Conservation (phyloP, 805 yeast genomes). For the Kuraishia borneana region DNA sequence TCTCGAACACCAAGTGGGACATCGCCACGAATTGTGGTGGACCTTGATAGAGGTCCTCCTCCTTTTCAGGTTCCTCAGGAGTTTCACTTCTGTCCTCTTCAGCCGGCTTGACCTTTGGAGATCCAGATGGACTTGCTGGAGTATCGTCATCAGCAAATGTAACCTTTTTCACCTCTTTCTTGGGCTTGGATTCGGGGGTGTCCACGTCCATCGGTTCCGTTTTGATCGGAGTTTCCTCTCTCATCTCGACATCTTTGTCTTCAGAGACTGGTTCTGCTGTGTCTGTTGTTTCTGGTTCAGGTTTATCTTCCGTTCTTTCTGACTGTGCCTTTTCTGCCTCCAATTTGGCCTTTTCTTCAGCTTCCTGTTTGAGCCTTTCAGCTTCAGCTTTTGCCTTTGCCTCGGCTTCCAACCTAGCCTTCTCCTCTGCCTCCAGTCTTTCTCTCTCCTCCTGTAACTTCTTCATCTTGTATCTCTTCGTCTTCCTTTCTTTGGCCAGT, state of each 20-base stretch:
- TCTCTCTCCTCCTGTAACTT: slow-evolving; percentile 9
- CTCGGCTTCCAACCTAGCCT: slow-evolving; percentile 4
- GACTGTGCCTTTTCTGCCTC: neutral
- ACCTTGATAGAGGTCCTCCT: slow-evolving; percentile 38
- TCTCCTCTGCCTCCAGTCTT: slow-evolving; percentile 1
- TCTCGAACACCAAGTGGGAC: slow-evolving; percentile 42
- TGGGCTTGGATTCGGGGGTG: slow-evolving; percentile 2
- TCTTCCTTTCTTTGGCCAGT: slow-evolving; percentile 15
- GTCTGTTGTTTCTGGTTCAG: neutral
- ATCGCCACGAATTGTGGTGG: slow-evolving; percentile 54
- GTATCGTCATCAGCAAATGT: slow-evolving; percentile 7
- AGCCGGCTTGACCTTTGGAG: neutral
- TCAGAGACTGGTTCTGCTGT: too few relatives aligned
- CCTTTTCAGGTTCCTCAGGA: slow-evolving; percentile 3
- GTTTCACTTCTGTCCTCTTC: slow-evolving; percentile 2
- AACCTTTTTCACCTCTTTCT: slow-evolving; percentile 6
- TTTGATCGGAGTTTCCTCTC: slow-evolving; percentile 1
- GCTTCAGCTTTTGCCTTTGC: slow-evolving; percentile 1
- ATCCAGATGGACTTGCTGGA: neutral
- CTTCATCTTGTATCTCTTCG: slow-evolving; percentile 28
- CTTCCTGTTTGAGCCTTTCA: neutral
- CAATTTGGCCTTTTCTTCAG: slow-evolving; percentile 1
- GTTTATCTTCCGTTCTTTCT: neutral
- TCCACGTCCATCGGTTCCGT: slow-evolving; percentile 1
- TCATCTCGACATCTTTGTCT: slow-evolving; percentile 1